Base-by-base conservation (phyloP, 78 protist species). In the Neovahlkampfia damariscottae region DNA sequence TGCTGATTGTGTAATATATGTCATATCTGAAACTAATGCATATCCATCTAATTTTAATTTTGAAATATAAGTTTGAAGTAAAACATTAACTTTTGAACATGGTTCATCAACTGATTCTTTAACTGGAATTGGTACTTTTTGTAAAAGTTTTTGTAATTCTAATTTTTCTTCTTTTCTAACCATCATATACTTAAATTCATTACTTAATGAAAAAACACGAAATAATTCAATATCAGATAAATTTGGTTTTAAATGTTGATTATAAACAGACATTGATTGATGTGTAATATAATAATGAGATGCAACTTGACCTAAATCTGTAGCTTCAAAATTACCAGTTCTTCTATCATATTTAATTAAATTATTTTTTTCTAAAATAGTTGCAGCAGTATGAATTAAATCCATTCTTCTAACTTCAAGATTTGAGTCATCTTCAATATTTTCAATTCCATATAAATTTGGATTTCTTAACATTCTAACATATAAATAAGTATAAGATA, bases 241-340 rank as follows among this genome's bases (percentile, higher is more conserved):
- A 1, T 85, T 58, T 30, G 98, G 94, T 76, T 84, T 79, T 38
- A 97, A 73, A 74, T 84, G 82, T 70, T 89, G 88, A 77, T 88
- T 88, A 80, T 80, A 97, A 27, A 79, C 74, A 4, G 84, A 39
- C 81, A 96, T 79, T 8, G 96, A 75, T 8, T 50, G 50, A 40
- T 70, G 84, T 9, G 91, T 41, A 72, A 96, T 70, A 89, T 98
- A 97, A 85, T 79, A 98, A 78, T 98, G 94, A 2, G 91, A 59
- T n/a, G 99, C 97, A 1, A 98, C 93, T 8, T 94, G 82, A 5
- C 99, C 99, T 3, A 97, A 83, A n/a, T 92, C 98, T 0, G 98
- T 91, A 7, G 83, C 38, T 76, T 77, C 78, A 32, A 84, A 1
- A 34, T 1, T 3, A n/a, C 72, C 76, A 0, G 67, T 38, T 31